Percentiles rank a stretch among this genome's conserved stretches.
Evolutionary conservation across 495 filamentous ascomycete genomes (phyloP).

Genomic region (Xylaria scruposa): DNA sequence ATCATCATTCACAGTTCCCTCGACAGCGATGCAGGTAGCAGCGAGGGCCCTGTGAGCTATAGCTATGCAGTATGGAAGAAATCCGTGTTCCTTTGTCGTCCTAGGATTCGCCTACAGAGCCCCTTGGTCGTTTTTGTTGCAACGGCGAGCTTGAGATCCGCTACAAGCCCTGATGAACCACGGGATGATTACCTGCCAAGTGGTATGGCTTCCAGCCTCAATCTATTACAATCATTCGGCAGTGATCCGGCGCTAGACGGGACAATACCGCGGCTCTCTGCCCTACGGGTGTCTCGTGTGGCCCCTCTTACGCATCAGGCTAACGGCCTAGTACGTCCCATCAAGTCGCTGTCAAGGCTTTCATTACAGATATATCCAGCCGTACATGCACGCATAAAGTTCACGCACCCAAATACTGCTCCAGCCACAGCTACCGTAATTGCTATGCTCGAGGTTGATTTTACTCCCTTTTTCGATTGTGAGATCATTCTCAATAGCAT

Average conservation of each 20-base stretch:
- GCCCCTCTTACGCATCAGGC: slow-evolving; percentile 61
- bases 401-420: slow-evolving; percentile 72
- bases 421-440: slow-evolving; percentile 71
- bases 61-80: slow-evolving; percentile 83
- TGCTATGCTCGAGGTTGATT: slow-evolving; percentile 86
- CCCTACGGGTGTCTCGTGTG: slow-evolving; percentile 78
- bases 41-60: slow-evolving; percentile 45
- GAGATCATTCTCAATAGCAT: slow-evolving; percentile 73
- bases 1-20: slow-evolving; percentile 57
- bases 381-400: slow-evolving; percentile 83
- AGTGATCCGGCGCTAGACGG: slow-evolving; percentile 70
- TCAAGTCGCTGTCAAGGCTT: slow-evolving; percentile 69
- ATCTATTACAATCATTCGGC: slow-evolving; percentile 79
- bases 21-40: slow-evolving; percentile 49
- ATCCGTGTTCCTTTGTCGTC: slow-evolving; percentile 76
- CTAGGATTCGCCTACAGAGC: slow-evolving; percentile 77
- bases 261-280: slow-evolving; percentile 77
- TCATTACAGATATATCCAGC: slow-evolving; percentile 77
- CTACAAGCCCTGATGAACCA: slow-evolving; percentile 54
- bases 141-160: slow-evolving; percentile 69
- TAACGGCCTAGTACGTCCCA: slow-evolving; percentile 62
- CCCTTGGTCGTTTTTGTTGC: slow-evolving; percentile 79
- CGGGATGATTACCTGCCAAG: slow-evolving; percentile 79
- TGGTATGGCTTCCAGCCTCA: slow-evolving; percentile 75
- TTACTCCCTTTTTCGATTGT: slow-evolving; percentile 80